Evolutionary conservation across 2,329 filamentous ascomycete species (phyloP).

Genomic region (Penicillium sp.): DNA sequence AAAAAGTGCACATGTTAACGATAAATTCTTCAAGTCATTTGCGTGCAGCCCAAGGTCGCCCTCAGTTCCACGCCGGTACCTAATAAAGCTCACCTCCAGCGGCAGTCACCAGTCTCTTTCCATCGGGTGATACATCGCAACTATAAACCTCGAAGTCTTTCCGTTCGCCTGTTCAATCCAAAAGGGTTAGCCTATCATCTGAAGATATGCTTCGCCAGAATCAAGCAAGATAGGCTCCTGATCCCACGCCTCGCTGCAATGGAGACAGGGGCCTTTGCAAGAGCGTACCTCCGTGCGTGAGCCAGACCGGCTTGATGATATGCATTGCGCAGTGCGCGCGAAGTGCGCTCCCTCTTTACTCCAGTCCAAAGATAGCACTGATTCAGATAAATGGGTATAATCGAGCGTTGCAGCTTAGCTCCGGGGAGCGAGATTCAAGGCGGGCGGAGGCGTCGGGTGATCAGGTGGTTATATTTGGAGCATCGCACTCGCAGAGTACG

Average conservation of each 20-base stretch:
- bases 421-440: background rate
- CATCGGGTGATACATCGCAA: constrained; percentile 94
- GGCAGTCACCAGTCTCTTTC: constrained; percentile 83
- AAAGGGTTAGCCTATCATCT: constrained; percentile 13
- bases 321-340: constrained; percentile 53
- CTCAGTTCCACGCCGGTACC: background rate
- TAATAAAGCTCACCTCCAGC: constrained; percentile 66
- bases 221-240: constrained; percentile 1
- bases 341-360: constrained; percentile 3
- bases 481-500: constrained; percentile 27
- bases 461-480: constrained; percentile 18
- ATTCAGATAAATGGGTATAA: background rate
- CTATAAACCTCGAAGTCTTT: constrained; percentile 99
- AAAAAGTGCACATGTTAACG: constrained; percentile 9
- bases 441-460: background rate
- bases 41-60: background rate
- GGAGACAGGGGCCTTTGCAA: background rate
- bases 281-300: constrained; percentile 75
- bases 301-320: constrained; percentile 92
- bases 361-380: background rate
- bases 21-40: background rate
- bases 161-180: constrained; percentile 65
- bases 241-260: background rate
- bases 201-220: background rate
- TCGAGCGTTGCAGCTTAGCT: constrained; percentile 1